Percentiles rank a stretch among this genome's conserved stretches.
phyloP scores from a whole-genome alignment of 768 basidiomycete species.

The Dictyophora rubrovolvata region DNA sequence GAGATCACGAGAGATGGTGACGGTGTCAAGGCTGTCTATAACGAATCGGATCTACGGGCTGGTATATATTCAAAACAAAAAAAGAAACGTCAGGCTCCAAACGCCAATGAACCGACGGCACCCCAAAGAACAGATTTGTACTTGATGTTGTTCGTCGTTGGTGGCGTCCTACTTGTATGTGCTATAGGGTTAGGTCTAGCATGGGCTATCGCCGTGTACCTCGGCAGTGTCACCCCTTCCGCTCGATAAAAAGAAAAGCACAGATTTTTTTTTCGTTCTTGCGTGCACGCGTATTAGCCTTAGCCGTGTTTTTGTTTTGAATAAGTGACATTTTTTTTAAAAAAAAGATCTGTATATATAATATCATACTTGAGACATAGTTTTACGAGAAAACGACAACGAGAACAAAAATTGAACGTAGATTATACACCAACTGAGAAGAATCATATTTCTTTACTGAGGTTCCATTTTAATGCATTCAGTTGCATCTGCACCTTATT shows the following conservation, averaged over 20 bases:
- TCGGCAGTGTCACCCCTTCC: background rate
- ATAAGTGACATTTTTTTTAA: background rate
- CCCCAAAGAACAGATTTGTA: conserved; percentile 5
- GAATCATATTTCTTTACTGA: too few relatives aligned
- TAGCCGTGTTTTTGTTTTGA: too few relatives aligned
- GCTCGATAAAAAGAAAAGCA: too few relatives aligned
- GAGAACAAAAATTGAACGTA: too few relatives aligned
- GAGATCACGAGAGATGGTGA: conserved; percentile 20
- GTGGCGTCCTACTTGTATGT: conserved; percentile 5
- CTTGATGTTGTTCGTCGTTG: conserved; percentile 9
- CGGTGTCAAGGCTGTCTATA: conserved; percentile 14
- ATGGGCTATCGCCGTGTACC: conserved; percentile 6
- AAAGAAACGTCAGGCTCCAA: background rate
- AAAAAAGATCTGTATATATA: background rate
- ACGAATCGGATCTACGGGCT: conserved; percentile 38
- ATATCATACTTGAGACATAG: background rate
- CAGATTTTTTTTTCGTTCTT: too few relatives aligned
- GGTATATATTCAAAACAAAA: conserved; percentile 25
- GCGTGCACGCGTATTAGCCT: too few relatives aligned
- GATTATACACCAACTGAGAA: too few relatives aligned
- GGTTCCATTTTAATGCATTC: too few relatives aligned
- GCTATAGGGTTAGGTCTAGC: conserved; percentile 8
- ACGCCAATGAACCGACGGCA: background rate
- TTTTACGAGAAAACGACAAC: too few relatives aligned
- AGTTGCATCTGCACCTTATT: background rate